Percentiles rank a stretch among this genome's conserved stretches.
phyloP scores from a whole-genome alignment of 768 basidiomycete species.

The Lentinula lateritia region DNA sequence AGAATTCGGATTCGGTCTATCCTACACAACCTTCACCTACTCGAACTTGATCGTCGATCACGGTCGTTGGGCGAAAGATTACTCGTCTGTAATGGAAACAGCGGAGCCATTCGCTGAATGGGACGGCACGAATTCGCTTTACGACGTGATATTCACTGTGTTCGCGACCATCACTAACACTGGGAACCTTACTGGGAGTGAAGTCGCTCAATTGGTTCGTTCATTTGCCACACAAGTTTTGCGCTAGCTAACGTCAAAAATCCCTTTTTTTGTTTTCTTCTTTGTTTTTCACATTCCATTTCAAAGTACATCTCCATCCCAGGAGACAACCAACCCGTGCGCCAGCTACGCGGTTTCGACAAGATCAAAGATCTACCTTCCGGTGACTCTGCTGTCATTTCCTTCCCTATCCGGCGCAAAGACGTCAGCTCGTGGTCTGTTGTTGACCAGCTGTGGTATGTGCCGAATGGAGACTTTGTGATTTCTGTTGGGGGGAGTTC shows the following conservation, averaged over 20 bases:
- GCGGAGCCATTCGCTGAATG: background rate
- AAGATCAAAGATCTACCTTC: background rate
- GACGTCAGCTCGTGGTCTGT: slow-evolving; percentile 26
- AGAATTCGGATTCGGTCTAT: slow-evolving; percentile 44
- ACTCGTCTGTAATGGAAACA: background rate
- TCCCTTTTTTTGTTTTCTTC: background rate
- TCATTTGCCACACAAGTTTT: background rate
- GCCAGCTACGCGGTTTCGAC: slow-evolving; percentile 21
- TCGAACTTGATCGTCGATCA: slow-evolving; percentile 19
- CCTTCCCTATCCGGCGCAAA: slow-evolving; percentile 12
- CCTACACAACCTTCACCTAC: slow-evolving; percentile 45
- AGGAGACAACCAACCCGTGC: slow-evolving; percentile 15
- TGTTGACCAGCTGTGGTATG: slow-evolving; percentile 22
- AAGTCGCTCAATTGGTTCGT: slow-evolving; percentile 21
- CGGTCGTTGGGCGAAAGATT: background rate
- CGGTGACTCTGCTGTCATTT: background rate
- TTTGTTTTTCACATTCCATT: background rate
- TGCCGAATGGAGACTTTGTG: slow-evolving; percentile 24
- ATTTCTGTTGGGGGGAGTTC: slow-evolving; percentile 25
- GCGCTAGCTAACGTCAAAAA: too few relatives aligned
- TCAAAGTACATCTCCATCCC: slow-evolving; percentile 13
- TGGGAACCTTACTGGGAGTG: slow-evolving; percentile 20
- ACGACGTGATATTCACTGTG: slow-evolving; percentile 1
- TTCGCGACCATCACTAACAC: background rate
- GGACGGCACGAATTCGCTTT: background rate